A percentile compares a stretch with the other conserved stretches of the same genome.
phyloP scores from a whole-genome alignment of 331 rosid species.

The Erythrophleum ivorense region DNA sequence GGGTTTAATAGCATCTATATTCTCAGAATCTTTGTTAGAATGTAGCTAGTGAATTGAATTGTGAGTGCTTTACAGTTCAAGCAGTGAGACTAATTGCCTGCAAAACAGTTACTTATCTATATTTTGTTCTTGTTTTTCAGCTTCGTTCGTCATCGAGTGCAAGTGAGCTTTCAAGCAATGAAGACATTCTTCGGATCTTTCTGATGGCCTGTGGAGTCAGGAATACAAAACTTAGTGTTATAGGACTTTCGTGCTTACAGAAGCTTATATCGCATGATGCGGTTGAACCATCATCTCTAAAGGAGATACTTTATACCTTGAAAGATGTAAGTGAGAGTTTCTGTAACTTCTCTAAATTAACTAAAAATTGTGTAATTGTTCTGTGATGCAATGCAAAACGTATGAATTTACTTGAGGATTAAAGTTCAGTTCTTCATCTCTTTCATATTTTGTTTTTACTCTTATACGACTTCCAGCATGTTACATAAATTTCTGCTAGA shows the following conservation, averaged over 20 bases:
- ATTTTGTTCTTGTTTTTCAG: slow-evolving; percentile 56
- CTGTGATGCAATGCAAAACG: too few species aligned
- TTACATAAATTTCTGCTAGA: too few species aligned
- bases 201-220: slow-evolving; percentile 86
- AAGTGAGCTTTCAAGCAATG: slow-evolving; percentile 79
- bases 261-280: slow-evolving; percentile 90
- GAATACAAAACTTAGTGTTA: slow-evolving; percentile 78
- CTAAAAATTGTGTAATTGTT: background rate
- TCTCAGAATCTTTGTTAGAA: too few species aligned
- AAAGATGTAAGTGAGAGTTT: slow-evolving; percentile 90
- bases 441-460: too few species aligned
- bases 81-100: too few species aligned
- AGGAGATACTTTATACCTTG: slow-evolving; percentile 72
- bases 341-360: too few species aligned
- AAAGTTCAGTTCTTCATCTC: too few species aligned
- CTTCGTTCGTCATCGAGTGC: slow-evolving; percentile 83
- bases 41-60: too few species aligned
- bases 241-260: slow-evolving; percentile 88
- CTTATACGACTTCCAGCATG: too few species aligned
- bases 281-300: slow-evolving; percentile 72
- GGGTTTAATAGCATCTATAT: too few species aligned
- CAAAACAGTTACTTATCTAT: slow-evolving; percentile 18
- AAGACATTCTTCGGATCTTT: slow-evolving; percentile 82
- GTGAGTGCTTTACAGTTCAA: too few species aligned
- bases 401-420: too few species aligned